phyloP scores from a whole-genome alignment of 352 stramenopile genomes.

The Globisporangium cylindrosporum region DNA sequence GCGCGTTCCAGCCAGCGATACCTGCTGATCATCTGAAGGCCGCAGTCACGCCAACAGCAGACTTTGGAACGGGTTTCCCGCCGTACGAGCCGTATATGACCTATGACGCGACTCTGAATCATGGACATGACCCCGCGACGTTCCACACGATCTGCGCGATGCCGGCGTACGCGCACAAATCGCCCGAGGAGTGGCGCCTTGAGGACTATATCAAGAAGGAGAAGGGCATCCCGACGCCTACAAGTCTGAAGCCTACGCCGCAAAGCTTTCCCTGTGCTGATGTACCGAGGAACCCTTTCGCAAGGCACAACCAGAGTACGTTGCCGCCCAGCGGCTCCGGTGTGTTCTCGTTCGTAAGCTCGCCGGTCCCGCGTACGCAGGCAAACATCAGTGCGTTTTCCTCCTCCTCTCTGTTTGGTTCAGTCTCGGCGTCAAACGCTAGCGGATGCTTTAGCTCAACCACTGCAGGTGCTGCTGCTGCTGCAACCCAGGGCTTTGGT shows the following conservation, averaged over 20 bases:
- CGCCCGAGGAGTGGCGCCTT: conserved; percentile 1
- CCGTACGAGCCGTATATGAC: not conserved
- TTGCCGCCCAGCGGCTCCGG: too few species aligned
- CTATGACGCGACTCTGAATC: not conserved
- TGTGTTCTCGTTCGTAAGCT: too few species aligned
- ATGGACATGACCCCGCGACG: not conserved
- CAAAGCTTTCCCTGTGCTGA: not conserved
- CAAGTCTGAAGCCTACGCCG: not conserved
- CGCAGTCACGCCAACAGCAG: not conserved
- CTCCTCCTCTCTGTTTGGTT: too few species aligned
- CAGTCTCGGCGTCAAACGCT: too few species aligned
- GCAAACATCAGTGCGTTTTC: too few species aligned
- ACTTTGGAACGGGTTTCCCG: not conserved
- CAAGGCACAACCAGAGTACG: too few species aligned
- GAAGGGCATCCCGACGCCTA: not conserved
- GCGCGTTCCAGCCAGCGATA: not conserved
- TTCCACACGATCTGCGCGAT: conserved; percentile 7
- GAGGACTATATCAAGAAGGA: conserved; percentile 10
- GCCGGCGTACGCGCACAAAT: conserved; percentile 7
- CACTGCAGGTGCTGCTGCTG: too few species aligned
- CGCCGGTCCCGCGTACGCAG: too few species aligned
- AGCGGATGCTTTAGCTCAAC: too few species aligned
- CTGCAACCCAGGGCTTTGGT: too few species aligned
- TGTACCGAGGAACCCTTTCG: too few species aligned
- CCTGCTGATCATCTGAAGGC: too few species aligned